These are phyloP conservation scores for Lasiosphaeria hispida DNA, from an alignment of 495 filamentous ascomycete species.

Conservation along the genomic window DNA sequence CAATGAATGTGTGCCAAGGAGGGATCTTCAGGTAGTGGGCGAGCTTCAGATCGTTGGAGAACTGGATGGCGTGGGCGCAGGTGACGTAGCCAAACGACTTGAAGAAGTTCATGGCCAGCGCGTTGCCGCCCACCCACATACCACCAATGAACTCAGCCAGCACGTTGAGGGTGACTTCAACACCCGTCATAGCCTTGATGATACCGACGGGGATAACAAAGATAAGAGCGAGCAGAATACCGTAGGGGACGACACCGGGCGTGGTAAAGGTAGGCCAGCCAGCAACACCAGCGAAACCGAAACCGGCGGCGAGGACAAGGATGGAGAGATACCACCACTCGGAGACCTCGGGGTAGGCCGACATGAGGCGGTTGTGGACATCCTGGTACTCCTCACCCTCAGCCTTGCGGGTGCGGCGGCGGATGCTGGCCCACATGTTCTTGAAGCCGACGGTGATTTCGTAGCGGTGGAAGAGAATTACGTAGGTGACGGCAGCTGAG, in stretches of 20 bases:
- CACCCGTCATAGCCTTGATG: constrained; percentile 43
- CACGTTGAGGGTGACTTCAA: constrained; percentile 43
- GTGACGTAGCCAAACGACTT: constrained; percentile 45
- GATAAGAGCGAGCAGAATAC: constrained; percentile 39
- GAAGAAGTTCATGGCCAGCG: constrained; percentile 45
- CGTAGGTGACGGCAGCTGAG: constrained; percentile 37
- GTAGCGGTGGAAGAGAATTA: constrained; percentile 37
- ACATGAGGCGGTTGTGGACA: constrained; percentile 42
- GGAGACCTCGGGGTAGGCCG: constrained; percentile 37
- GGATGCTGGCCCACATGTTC: constrained; percentile 27
- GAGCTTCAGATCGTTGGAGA: constrained; percentile 41
- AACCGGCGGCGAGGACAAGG: constrained; percentile 30
- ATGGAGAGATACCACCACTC: constrained; percentile 42
- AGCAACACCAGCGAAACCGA: constrained; percentile 37
- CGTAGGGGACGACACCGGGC: constrained; percentile 42
- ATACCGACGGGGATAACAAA: constrained; percentile 46
- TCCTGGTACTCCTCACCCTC: constrained; percentile 20
- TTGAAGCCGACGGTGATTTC: constrained; percentile 40
- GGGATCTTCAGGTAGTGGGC: constrained; percentile 47
- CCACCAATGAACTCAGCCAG: constrained; percentile 48
- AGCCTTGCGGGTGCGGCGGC: constrained; percentile 12
- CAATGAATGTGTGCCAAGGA: constrained; percentile 39
- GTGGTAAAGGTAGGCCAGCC: constrained; percentile 41
- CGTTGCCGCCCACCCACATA: constrained; percentile 38
- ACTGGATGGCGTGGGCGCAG: constrained; percentile 37